These are phyloP conservation scores for Pythium vanterpoolii DNA, from an alignment of 352 stramenopile species.

Conservation along the genomic window DNA sequence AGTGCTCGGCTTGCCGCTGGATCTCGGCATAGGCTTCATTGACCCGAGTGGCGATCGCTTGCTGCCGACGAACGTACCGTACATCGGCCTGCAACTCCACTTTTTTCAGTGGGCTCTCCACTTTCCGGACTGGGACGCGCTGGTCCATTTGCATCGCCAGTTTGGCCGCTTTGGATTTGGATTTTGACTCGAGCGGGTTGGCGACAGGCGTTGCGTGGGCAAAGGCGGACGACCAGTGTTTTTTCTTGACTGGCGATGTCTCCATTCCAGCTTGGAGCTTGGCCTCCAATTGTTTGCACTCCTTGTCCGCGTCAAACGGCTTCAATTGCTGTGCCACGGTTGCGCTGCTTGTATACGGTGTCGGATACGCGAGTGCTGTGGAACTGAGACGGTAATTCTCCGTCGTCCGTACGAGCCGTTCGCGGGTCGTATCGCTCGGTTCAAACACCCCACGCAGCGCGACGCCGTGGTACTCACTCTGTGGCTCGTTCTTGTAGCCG, in stretches of 20 bases:
- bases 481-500: slow-evolving; percentile 43
- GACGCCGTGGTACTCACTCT: slow-evolving; percentile 22
- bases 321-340: slow-evolving; percentile 1
- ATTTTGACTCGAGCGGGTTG: slow-evolving; percentile 11
- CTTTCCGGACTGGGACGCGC: slow-evolving; percentile 27
- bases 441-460: slow-evolving; percentile 47
- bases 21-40: slow-evolving; percentile 27
- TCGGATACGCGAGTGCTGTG: slow-evolving; percentile 15
- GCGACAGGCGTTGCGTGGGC: slow-evolving; percentile 9
- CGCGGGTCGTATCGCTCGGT: slow-evolving; percentile 34
- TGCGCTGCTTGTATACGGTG: background rate
- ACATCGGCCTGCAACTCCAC: slow-evolving; percentile 19
- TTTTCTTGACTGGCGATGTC: background rate
- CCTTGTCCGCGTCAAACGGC: slow-evolving; percentile 22
- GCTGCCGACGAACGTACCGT: slow-evolving; percentile 28
- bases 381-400: slow-evolving; percentile 7
- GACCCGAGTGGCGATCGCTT: slow-evolving; percentile 28
- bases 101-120: slow-evolving; percentile 22
- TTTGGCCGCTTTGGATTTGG: slow-evolving; percentile 12
- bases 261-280: slow-evolving; percentile 11
- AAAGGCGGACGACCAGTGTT: slow-evolving; percentile 46
- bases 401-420: slow-evolving; percentile 22
- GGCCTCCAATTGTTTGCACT: slow-evolving; percentile 12
- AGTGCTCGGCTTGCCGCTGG: slow-evolving; percentile 28
- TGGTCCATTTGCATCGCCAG: slow-evolving; percentile 20